These are phyloP conservation scores for Fusarium oxysporum DNA, from an alignment of 2,329 filamentous ascomycete genomes.

Conservation along the genomic window DNA sequence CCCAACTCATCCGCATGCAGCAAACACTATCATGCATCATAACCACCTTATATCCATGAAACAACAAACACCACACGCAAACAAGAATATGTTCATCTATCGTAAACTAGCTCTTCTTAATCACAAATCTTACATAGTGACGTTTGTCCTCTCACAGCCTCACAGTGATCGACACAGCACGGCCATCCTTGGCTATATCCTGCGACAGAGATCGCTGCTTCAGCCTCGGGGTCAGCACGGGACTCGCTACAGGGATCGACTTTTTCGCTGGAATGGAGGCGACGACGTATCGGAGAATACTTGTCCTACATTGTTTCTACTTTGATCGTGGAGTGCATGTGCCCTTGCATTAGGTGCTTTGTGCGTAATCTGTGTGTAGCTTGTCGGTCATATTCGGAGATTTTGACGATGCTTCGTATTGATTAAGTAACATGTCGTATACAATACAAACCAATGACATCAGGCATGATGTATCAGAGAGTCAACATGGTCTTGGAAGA, in stretches of 20 bases:
- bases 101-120: neutral
- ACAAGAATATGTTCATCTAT: neutral
- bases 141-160: slow-evolving; percentile 5
- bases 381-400: neutral
- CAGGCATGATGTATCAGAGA: neutral
- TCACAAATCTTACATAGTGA: neutral
- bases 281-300: slow-evolving; percentile 1
- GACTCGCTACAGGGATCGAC: neutral
- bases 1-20: neutral
- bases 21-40: neutral
- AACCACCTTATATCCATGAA: slow-evolving; percentile 1
- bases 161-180: slow-evolving; percentile 17
- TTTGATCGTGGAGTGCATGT: neutral
- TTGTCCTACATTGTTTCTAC: neutral
- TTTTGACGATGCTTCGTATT: neutral
- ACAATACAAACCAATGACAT: neutral
- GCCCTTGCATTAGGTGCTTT: neutral
- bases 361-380: neutral
- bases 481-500: neutral
- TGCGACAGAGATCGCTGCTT: slow-evolving; percentile 30
- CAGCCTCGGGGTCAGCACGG: slow-evolving; percentile 5
- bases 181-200: slow-evolving; percentile 1
- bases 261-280: neutral
- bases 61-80: slow-evolving; percentile 6
- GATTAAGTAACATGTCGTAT: neutral